phyloP scores from a whole-genome alignment of 345 rosid genomes.

The Bretschneidera sinensis region DNA sequence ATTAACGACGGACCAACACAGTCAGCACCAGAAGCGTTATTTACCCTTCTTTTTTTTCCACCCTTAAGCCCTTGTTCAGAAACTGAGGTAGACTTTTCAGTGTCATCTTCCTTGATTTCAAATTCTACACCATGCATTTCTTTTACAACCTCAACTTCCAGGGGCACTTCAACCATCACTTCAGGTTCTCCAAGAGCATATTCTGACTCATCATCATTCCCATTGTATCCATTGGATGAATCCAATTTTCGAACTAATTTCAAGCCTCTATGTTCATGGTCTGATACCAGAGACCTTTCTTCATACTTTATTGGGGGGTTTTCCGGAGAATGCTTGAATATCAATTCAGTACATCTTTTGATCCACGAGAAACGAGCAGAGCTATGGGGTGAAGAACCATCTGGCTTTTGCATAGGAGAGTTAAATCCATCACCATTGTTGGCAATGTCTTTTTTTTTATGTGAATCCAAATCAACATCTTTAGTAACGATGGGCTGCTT shows the following conservation, averaged over 20 bases:
- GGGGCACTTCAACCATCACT: slow-evolving; percentile 44
- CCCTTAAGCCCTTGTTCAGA: slow-evolving; percentile 37
- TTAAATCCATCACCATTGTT: slow-evolving; percentile 36
- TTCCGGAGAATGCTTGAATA: slow-evolving; percentile 64
- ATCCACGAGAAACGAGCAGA: slow-evolving; percentile 76
- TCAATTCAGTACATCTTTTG: slow-evolving; percentile 51
- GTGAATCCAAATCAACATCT: slow-evolving; percentile 35
- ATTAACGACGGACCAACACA: slow-evolving; percentile 20
- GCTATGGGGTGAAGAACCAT: slow-evolving; percentile 32
- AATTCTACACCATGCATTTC: slow-evolving; percentile 18
- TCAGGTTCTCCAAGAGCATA: slow-evolving; percentile 39
- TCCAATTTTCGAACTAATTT: slow-evolving; percentile 18
- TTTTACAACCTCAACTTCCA: slow-evolving; percentile 20
- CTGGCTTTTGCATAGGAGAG: slow-evolving; percentile 32
- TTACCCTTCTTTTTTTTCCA: slow-evolving; percentile 55
- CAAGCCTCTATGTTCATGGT: slow-evolving; percentile 23
- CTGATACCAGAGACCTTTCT: no score
- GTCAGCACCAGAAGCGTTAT: slow-evolving; percentile 22
- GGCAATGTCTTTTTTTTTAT: slow-evolving; percentile 22
- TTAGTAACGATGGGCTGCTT: slow-evolving; percentile 34
- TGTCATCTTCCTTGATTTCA: slow-evolving; percentile 18
- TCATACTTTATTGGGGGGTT: slow-evolving; percentile 25
- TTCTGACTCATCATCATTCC: slow-evolving; percentile 9
- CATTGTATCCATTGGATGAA: slow-evolving; percentile 16
- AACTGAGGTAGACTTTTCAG: slow-evolving; percentile 28